Percentiles rank a stretch among this genome's conserved stretches.
Conservation (phyloP, 352 stramenopile species). For the Phytopythium montanum region DNA sequence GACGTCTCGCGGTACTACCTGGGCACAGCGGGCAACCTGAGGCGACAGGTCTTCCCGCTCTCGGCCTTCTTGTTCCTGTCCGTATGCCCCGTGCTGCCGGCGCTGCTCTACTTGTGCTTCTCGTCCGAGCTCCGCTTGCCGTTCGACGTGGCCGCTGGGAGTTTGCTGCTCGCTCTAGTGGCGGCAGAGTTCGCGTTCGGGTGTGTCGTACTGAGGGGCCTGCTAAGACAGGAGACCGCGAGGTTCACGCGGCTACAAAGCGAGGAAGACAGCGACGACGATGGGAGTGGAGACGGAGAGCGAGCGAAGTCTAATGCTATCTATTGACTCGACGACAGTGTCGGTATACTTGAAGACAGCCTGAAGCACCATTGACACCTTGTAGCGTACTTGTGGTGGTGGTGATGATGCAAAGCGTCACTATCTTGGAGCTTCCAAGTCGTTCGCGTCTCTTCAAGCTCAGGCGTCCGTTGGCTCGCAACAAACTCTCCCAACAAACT, state of each 20-base stretch:
- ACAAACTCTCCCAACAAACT: background rate
- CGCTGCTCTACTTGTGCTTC: conserved; percentile 49
- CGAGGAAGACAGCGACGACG: conserved; percentile 10
- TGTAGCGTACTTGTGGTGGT: too few species aligned
- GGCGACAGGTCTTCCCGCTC: conserved; percentile 55
- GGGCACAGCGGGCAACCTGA: conserved; percentile 51
- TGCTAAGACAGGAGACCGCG: conserved; percentile 57
- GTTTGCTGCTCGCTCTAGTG: conserved; percentile 32
- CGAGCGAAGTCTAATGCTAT: background rate
- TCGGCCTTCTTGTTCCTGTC: conserved; percentile 69
- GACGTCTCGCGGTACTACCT: conserved; percentile 56
- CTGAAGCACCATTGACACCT: too few species aligned
- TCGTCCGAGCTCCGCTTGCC: conserved; percentile 43
- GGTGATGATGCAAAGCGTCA: background rate
- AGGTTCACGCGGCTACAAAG: conserved; percentile 41
- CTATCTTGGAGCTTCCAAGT: background rate
- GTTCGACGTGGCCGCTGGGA: conserved; percentile 44
- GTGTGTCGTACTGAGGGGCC: conserved; percentile 38
- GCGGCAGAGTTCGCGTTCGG: conserved; percentile 31
- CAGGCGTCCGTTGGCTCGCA: background rate
- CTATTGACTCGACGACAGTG: background rate
- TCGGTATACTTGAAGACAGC: too few species aligned
- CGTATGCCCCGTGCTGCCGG: conserved; percentile 50
- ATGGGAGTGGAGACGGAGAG: conserved; percentile 19
- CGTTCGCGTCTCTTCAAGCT: background rate